Base-by-base conservation (phyloP, 148 eudicot genomes). In the Camellia sinensis region DNA sequence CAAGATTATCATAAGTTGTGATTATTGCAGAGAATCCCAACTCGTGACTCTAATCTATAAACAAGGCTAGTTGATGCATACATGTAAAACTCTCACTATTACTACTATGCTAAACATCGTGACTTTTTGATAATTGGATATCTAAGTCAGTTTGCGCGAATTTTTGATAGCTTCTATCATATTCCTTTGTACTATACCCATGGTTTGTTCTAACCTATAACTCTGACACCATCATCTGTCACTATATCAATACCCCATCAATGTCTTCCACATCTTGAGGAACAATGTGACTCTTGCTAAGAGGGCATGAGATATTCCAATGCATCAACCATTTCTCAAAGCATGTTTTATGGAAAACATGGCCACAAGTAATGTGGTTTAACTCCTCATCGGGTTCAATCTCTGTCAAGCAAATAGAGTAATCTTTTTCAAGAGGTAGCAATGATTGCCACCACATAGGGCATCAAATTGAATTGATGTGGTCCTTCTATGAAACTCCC, bases 261-360 rank as follows among this genome's bases (percentile, higher is more conserved):
- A 81, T 86, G 3, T 76, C 84, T 61, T 53, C 62, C 63, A 54
- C 75, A 21, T 72, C 76, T 60, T 84, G 80, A 22, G 82, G 79
- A 65, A 90, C 62, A 80, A 90, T 56, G 57, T 63, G 71, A 17
- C 85, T 90, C 84, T 91, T 80, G 75, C 93, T 88, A 64, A 85
- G 88, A 44, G 93, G 93, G 85, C 93, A 90, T 2, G 93, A 88
- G 66, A 77, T 77, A 67, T 85, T 83, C 89, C 90, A 88, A 50
- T 76, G 82, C 45, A 81, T 87, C 56, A 90, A 44, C 93, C 93
- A 90, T 52, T 85, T 87, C 80, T 88, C 93, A 29, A 90, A 57
- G 77, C 93, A 90, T 8, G 29, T 22, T 79, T 72, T 85, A 45
- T 90, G 93, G 75, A 88, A 90, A 21, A 90, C 84, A 71, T 90